A percentile compares a stretch with the other conserved stretches of the same genome.
Evolutionary conservation across 2,329 filamentous ascomycete genomes (phyloP).

Genomic region (Colletotrichum cereale): DNA sequence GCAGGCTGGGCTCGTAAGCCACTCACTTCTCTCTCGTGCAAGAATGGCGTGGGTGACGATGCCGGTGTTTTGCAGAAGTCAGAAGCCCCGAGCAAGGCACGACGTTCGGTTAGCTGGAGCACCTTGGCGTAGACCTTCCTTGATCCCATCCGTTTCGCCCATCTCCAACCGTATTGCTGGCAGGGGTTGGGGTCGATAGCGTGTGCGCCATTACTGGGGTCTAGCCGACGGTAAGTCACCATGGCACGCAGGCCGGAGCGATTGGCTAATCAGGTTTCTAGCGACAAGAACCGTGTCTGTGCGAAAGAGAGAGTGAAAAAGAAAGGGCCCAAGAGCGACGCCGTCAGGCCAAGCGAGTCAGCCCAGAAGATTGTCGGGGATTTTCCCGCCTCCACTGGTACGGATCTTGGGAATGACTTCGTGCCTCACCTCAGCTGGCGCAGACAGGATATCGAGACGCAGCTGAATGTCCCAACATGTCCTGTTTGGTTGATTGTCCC

Average conservation of each 20-base stretch:
- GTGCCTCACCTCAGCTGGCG: slow-evolving; percentile 24
- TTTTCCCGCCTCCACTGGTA: slow-evolving; percentile 25
- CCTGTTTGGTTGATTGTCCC: background rate
- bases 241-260: slow-evolving; percentile 16
- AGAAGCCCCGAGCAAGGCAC: slow-evolving; percentile 23
- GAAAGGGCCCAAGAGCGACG: slow-evolving; percentile 4
- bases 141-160: slow-evolving; percentile 38
- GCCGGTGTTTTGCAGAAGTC: slow-evolving; percentile 24
- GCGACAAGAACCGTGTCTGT: slow-evolving; percentile 39
- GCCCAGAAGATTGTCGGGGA: slow-evolving; percentile 30
- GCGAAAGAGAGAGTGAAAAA: background rate
- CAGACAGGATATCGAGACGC: slow-evolving; percentile 12
- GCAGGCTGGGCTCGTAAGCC: background rate
- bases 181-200: slow-evolving; percentile 36
- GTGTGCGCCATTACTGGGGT: slow-evolving; percentile 29
- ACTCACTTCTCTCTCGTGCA: slow-evolving; percentile 7
- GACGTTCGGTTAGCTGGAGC: slow-evolving; percentile 24
- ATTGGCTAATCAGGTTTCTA: slow-evolving; percentile 33
- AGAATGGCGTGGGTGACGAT: slow-evolving; percentile 22
- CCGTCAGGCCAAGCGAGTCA: slow-evolving; percentile 33
- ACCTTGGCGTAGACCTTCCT: slow-evolving; percentile 29
- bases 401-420: background rate
- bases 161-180: slow-evolving; percentile 30
- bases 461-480: background rate
- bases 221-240: slow-evolving; percentile 24